Evolutionary conservation across 2,329 filamentous ascomycete species (phyloP), one percentile per base, ranked within the genome.

Genomic region (Diaporthe sp.): DNA sequence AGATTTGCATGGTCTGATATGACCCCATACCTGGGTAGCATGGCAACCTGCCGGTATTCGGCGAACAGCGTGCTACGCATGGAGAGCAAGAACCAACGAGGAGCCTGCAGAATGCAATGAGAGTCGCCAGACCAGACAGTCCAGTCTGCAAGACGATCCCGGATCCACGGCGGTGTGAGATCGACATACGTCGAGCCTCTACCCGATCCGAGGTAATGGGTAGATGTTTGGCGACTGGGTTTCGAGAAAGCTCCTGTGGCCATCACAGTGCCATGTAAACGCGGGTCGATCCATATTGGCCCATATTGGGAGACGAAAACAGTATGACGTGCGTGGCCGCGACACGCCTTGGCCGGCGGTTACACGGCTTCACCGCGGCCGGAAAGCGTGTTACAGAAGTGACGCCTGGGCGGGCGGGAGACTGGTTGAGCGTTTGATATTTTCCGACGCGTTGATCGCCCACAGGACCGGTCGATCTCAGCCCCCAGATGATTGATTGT

Each of bases 301-400:
- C 49, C 34, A 55, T 39, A 39, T 19, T 55, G 49, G 65, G 49
- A 5, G 34, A 70, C 46, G 65, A 55, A 70, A 70, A 70, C 65
- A 42, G 15, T 28, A 70, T 70, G 65, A 70, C 65, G 65, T 70
- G 65, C 34, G 65, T 70, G 65, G 65, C 65, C 65, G 65, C 46
- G 65, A 70, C 13, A 28, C 65, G 49, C 65, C 65, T 55, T 70
- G 65, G 65, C 65, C 65, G 34, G 49, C 49, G 46, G 65, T 70
- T 70, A 51, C 65, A 70, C 65, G 65, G 65, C 65, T 70, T 70
- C 65, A 70, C 65, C 49, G 65, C 49, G 65, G 65, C 46, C 65
- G 49, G 46, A 39, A 70, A 31, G 65, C 65, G 65, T 70, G 65
- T 68, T 53, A 68, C 65, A 68, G 46, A 51, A 37, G 22, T 68